phyloP scores from a whole-genome alignment of 148 eudicot genomes.

The Diospyros kaki region DNA sequence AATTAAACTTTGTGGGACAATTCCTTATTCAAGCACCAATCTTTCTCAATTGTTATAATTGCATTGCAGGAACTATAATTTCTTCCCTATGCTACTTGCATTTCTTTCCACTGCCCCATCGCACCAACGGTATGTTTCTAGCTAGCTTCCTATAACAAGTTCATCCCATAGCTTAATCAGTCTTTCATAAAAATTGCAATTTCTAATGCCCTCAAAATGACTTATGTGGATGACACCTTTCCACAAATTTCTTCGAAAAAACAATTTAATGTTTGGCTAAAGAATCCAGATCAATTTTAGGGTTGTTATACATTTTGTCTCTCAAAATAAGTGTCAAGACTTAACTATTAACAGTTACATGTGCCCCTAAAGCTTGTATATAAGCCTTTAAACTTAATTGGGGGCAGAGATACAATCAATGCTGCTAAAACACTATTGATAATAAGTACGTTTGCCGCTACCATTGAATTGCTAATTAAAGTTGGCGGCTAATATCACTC shows the following conservation, averaged over 20 bases:
- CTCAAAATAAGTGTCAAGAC: no score
- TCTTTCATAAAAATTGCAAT: no score
- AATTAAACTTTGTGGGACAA: no score
- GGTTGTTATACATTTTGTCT: neutral
- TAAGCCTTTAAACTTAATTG: neutral
- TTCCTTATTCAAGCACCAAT: no score
- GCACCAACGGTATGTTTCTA: conserved; percentile 11
- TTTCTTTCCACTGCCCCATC: conserved; percentile 26
- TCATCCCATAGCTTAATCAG: no score
- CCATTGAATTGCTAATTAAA: neutral
- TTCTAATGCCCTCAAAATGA: no score
- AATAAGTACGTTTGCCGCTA: neutral
- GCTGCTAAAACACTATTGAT: no score
- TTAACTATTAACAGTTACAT: neutral
- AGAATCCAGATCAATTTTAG: neutral
- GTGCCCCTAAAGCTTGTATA: neutral
- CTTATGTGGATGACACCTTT: no score
- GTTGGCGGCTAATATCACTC: neutral
- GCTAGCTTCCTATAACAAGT: neutral
- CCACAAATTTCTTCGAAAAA: no score
- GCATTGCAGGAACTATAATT: conserved; percentile 17
- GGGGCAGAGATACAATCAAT: no score
- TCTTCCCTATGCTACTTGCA: conserved; percentile 29
- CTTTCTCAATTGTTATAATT: no score
- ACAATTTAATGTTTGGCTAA: no score